phyloP scores from a whole-genome alignment of 768 basidiomycete genomes.

The Leucosporidium scottii region DNA sequence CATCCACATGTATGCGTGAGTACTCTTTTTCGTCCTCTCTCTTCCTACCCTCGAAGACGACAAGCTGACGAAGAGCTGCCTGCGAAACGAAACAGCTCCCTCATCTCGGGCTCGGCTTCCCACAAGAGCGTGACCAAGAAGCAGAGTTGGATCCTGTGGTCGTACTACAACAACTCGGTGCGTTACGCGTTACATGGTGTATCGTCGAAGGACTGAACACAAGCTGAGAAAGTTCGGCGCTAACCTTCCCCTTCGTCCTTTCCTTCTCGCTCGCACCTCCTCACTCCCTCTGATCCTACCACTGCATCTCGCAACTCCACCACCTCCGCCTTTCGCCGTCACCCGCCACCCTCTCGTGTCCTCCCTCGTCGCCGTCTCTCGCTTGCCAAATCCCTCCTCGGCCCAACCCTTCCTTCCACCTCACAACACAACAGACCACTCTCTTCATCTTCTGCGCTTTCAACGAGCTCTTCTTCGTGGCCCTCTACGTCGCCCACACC shows the following conservation, averaged over 20 bases:
- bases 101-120: conserved; percentile 85
- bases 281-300: not conserved
- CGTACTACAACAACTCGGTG: conserved; percentile 74
- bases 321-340: not conserved
- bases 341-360: not conserved
- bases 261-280: not conserved
- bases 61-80: not conserved
- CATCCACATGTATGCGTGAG: conserved; percentile 99
- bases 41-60: not conserved
- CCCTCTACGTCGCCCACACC: conserved; percentile 80
- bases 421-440: conserved; percentile 52
- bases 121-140: conserved; percentile 90
- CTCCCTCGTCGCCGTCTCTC: not conserved
- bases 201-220: too few relatives aligned
- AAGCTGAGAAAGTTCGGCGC: too few relatives aligned
- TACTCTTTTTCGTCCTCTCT: conserved; percentile 5
- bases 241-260: not conserved
- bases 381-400: not conserved
- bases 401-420: not conserved
- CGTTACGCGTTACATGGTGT: too few relatives aligned
- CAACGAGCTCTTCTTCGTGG: conserved; percentile 93
- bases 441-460: conserved; percentile 89
- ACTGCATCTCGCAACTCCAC: not conserved
- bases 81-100: conserved; percentile 55
- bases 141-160: conserved; percentile 81